Conservation (phyloP, 1,139 yeast genomes). For the Yamadazyma taylorii region DNA sequence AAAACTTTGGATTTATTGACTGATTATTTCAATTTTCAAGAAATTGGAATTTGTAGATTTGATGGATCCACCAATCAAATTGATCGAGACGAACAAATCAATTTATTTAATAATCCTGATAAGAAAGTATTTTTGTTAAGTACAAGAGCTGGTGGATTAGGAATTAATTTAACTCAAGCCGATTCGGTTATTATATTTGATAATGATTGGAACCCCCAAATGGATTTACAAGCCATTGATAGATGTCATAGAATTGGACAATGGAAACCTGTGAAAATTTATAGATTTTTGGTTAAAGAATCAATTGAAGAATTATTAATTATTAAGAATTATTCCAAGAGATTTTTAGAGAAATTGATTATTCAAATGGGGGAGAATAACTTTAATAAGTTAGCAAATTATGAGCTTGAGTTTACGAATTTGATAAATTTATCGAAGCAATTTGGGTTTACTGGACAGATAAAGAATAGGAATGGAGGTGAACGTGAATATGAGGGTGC, state of each 20-base stretch:
- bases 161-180: slow-evolving; percentile 81
- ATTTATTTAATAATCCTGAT: slow-evolving; percentile 44
- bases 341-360: slow-evolving; percentile 77
- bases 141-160: slow-evolving; percentile 94
- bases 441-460: slow-evolving; percentile 16
- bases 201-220: slow-evolving; percentile 97
- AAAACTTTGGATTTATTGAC: slow-evolving; percentile 71
- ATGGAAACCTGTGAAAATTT: slow-evolving; percentile 74
- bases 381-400: slow-evolving; percentile 34
- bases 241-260: slow-evolving; percentile 95
- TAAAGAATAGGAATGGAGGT: slow-evolving; percentile 6
- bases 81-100: slow-evolving; percentile 65
- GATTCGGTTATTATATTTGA: slow-evolving; percentile 90
- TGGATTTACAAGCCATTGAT: slow-evolving; percentile 94
- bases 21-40: slow-evolving; percentile 54
- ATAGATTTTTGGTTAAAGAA: slow-evolving; percentile 70
- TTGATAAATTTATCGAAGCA: slow-evolving; percentile 32
- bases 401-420: slow-evolving; percentile 26
- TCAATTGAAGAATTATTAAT: slow-evolving; percentile 83
- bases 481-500: neutral
- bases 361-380: slow-evolving; percentile 84
- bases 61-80: slow-evolving; percentile 74
- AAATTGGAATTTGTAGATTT: slow-evolving; percentile 55
- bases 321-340: slow-evolving; percentile 73
- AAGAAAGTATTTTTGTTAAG: slow-evolving; percentile 66